Percentiles rank a stretch among this genome's conserved stretches.
Evolutionary conservation across 148 eudicot species (phyloP).

Genomic region (Arbutus unedo): DNA sequence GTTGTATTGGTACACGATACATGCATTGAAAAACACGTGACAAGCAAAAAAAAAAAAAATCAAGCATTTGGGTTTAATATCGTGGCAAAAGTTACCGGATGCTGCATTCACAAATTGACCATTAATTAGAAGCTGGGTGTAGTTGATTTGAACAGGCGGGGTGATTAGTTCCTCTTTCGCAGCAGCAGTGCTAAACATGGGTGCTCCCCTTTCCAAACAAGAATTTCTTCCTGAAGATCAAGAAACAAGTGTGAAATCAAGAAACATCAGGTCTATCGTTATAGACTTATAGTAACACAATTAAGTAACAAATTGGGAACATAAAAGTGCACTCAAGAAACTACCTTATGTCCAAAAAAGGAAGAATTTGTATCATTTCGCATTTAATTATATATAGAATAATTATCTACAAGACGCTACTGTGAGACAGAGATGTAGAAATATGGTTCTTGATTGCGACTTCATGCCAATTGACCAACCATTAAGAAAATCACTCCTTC

Average conservation of each 20-base stretch:
- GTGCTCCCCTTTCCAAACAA: slow-evolving; percentile 31
- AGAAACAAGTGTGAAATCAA: background rate
- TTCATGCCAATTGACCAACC: background rate
- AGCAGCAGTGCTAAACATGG: slow-evolving; percentile 64
- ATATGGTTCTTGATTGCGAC: background rate
- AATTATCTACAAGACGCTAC: background rate
- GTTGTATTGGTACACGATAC: background rate
- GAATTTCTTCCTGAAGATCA: slow-evolving; percentile 45
- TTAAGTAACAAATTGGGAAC: background rate
- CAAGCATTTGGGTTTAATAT: background rate
- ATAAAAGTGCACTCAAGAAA: background rate
- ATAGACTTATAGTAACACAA: background rate
- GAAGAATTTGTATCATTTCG: background rate
- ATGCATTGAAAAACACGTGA: background rate
- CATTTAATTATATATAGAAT: background rate
- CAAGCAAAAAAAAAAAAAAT: background rate
- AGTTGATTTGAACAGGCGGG: slow-evolving; percentile 65
- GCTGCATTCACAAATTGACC: slow-evolving; percentile 94
- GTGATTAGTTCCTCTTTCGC: slow-evolving; percentile 57
- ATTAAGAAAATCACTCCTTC: background rate
- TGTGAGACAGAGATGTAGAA: background rate
- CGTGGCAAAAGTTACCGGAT: slow-evolving; percentile 50
- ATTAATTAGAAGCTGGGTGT: slow-evolving; percentile 82
- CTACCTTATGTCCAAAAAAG: background rate
- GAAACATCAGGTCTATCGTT: background rate